Base-by-base conservation (phyloP, 345 rosid species). In the Rubroshorea leprosula region DNA sequence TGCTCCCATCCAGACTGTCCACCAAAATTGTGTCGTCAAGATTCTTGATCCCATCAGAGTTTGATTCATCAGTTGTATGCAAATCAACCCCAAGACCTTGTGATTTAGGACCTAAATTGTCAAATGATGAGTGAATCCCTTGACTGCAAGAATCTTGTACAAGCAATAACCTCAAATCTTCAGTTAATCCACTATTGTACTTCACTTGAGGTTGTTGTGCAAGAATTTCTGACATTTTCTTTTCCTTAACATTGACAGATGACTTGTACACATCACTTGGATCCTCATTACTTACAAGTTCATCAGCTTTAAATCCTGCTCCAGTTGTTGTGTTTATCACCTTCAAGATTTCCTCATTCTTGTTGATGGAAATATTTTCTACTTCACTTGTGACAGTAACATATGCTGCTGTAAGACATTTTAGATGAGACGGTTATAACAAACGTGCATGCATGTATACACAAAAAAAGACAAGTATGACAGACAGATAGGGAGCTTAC, bases 1-100 rank as follows among this genome's bases (percentile, higher is more conserved):
- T 66, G 67, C 81, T 84, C 63, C 66, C 80, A 55, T 72, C 81
- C 18, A 81, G 71, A 43, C 65, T 68, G 19, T 78, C 86, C n/a
- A 59, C 64, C 0, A 60, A 49, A 58, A 57, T 45, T 38, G 64
- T 58, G 39, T 67, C 72, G 23, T 72, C 76, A 38, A 72, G 62
- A 22, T 58, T 68, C 17, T 74, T 83, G 60, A 63, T 62, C 60
- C 64, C 72, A 6, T 53, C 55, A 21, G 68, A 60, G 64, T 46
- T 64, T 16, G 62, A 66, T 74, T 61, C 68, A 61, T 74, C 75
- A 61, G 39, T 57, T 60, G 21, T 60, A 65, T 55, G 69, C 0
- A 62, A 53, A 20, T 71, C 77, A 46, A 69, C 66, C 4, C 61
- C 65, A 54, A 52, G 56, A 44, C 54, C 74, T 25, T 23, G 69